Percentiles rank a stretch among this genome's conserved stretches.
phyloP scores from a whole-genome alignment of 805 yeast species.

The Nakazawaea ishiwadae region DNA sequence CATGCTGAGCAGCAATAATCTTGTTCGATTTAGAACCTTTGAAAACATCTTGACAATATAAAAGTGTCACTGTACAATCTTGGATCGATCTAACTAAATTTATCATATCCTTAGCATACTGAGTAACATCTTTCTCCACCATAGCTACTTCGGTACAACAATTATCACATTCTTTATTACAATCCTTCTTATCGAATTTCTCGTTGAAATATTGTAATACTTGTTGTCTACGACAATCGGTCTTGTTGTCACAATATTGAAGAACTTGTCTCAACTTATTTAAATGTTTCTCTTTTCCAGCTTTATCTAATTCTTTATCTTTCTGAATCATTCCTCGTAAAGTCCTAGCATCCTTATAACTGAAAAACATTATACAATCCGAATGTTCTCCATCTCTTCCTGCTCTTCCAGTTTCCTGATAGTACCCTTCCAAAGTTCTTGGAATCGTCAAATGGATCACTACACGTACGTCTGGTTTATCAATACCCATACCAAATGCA shows the following conservation, averaged over 20 bases:
- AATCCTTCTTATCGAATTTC: conserved; percentile 57
- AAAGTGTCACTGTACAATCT: conserved; percentile 60
- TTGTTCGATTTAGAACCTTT: conserved; percentile 67
- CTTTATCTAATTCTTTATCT: conserved; percentile 62
- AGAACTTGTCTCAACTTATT: conserved; percentile 77
- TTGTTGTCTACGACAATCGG: conserved; percentile 87
- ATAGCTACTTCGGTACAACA: conserved; percentile 46
- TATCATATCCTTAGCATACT: conserved; percentile 53
- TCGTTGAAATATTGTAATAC: conserved; percentile 92
- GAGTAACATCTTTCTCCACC: conserved; percentile 64
- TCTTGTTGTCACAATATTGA: conserved; percentile 85
- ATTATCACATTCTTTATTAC: conserved; percentile 80
- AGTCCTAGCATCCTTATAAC: conserved; percentile 72
- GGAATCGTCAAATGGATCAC: conserved; percentile 89
- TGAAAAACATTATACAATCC: conserved; percentile 78
- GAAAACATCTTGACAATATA: conserved; percentile 79
- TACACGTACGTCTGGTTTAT: conserved; percentile 90
- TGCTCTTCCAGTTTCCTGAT: conserved; percentile 98
- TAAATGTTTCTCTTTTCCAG: conserved; percentile 70
- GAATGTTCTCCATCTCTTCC: conserved; percentile 91
- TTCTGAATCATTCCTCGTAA: conserved; percentile 73
- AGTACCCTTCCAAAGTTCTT: conserved; percentile 89
- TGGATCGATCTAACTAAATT: conserved; percentile 53
- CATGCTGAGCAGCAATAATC: conserved; percentile 59
- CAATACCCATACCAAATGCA: conserved; percentile 99